Evolutionary conservation across 495 filamentous ascomycete genomes (phyloP).

Genomic region (Aspergillus nanangensis): DNA sequence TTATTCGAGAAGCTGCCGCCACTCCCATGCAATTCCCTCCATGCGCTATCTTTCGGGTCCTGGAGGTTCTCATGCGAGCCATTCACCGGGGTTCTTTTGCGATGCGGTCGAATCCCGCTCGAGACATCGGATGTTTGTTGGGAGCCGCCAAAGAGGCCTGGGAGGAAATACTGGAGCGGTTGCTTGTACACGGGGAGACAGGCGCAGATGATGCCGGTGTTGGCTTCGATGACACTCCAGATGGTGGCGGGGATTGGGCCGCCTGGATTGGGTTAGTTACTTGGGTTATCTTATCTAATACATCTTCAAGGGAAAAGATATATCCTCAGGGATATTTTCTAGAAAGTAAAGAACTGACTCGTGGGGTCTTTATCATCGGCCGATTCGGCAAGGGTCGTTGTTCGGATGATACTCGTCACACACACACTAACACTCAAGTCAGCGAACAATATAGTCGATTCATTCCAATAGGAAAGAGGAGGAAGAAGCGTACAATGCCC

Average conservation of each 20-base stretch:
- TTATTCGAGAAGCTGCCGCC: background rate
- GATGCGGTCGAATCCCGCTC: background rate
- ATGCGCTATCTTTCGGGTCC: background rate
- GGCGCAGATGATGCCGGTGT: too few species aligned
- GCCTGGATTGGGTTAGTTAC: background rate
- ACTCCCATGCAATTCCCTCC: background rate
- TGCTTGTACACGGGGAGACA: constrained; percentile 1
- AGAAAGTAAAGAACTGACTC: background rate
- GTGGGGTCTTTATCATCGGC: background rate
- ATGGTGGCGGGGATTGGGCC: background rate
- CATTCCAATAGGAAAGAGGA: background rate
- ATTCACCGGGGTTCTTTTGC: background rate
- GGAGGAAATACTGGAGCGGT: background rate
- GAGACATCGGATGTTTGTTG: background rate
- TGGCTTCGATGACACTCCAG: constrained; percentile 1
- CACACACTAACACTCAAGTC: constrained; percentile 6
- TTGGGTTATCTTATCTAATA: background rate
- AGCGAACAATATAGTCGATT: background rate
- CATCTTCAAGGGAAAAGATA: too few species aligned
- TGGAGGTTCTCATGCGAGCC: background rate
- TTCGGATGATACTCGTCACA: constrained; percentile 9
- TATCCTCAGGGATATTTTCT: too few species aligned
- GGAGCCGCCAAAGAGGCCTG: background rate
- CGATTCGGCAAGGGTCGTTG: background rate
- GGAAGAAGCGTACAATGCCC: constrained; percentile 27